These are phyloP conservation scores for Ceratobasidium papillatum DNA, from an alignment of 1,284 basidiomycete species.

Conservation along the genomic window DNA sequence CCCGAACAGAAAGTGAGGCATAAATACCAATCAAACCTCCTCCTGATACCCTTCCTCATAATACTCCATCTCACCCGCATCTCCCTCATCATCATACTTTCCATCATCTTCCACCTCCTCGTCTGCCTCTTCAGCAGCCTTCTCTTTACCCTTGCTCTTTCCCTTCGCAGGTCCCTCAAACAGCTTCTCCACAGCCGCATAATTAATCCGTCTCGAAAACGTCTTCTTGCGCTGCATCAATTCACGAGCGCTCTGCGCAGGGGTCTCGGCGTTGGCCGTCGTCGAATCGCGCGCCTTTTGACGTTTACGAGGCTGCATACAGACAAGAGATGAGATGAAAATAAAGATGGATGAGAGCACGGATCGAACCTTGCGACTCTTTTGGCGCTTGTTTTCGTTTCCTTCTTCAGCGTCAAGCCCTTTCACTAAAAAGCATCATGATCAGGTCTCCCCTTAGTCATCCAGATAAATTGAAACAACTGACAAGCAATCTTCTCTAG, in stretches of 20 bases:
- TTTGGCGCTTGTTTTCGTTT: constrained; percentile 61
- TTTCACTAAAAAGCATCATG: constrained; percentile 63
- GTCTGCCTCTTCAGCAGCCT: constrained; percentile 59
- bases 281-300: constrained; percentile 77
- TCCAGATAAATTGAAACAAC: constrained; percentile 49
- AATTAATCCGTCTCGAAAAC: constrained; percentile 90
- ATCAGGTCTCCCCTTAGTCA: constrained; percentile 46
- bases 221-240: constrained; percentile 81
- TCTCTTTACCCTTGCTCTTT: constrained; percentile 57
- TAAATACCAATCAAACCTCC: constrained; percentile 52
- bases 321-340: neutral
- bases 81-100: constrained; percentile 46
- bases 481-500: constrained; percentile 86
- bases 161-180: constrained; percentile 64
- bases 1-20: neutral
- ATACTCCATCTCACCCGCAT: constrained; percentile 52
- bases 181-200: constrained; percentile 80
- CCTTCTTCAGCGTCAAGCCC: constrained; percentile 66
- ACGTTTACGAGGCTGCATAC: constrained; percentile 67
- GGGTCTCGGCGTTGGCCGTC: constrained; percentile 74
- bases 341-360: constrained; percentile 13
- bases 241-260: constrained; percentile 81
- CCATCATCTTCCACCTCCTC: constrained; percentile 45
- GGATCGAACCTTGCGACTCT: constrained; percentile 52
- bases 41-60: constrained; percentile 59